A percentile compares a stretch with the other conserved stretches of the same genome.
phyloP scores from a whole-genome alignment of 2,329 filamentous ascomycete species.

The Pseudogymnoascus sp. region DNA sequence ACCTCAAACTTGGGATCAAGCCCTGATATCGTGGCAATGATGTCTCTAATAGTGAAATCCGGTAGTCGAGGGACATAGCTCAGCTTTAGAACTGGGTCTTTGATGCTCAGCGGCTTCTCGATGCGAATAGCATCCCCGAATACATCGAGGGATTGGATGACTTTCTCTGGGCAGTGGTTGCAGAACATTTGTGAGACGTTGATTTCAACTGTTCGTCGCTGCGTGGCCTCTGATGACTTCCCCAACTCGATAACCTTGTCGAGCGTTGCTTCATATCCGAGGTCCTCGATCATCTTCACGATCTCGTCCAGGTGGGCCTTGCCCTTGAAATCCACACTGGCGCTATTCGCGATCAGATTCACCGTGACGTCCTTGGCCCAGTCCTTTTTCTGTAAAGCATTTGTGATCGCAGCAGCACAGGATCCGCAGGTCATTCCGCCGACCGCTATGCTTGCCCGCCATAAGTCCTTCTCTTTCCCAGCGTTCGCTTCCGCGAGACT shows the following conservation, averaged over 20 bases:
- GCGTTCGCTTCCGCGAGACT: constrained; percentile 28
- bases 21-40: constrained; percentile 60
- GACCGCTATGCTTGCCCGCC: constrained; percentile 44
- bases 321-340: constrained; percentile 39
- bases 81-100: constrained; percentile 62
- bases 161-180: constrained; percentile 57
- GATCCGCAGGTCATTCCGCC: constrained; percentile 52
- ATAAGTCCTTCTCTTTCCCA: constrained; percentile 26
- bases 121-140: constrained; percentile 45
- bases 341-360: constrained; percentile 47
- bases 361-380: constrained; percentile 42
- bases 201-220: constrained; percentile 52
- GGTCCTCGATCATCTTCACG: constrained; percentile 45
- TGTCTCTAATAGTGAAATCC: constrained; percentile 65
- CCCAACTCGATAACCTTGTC: constrained; percentile 35
- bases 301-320: constrained; percentile 39
- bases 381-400: constrained; percentile 38
- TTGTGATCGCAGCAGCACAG: constrained; percentile 43
- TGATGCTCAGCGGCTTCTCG: constrained; percentile 46
- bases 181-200: constrained; percentile 68
- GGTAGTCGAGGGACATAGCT: constrained; percentile 64
- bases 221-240: neutral
- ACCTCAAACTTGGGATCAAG: constrained; percentile 60
- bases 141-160: constrained; percentile 46
- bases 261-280: constrained; percentile 60